Conservation (phyloP, 495 filamentous ascomycete species). For the Talaromyces thailandensis region DNA sequence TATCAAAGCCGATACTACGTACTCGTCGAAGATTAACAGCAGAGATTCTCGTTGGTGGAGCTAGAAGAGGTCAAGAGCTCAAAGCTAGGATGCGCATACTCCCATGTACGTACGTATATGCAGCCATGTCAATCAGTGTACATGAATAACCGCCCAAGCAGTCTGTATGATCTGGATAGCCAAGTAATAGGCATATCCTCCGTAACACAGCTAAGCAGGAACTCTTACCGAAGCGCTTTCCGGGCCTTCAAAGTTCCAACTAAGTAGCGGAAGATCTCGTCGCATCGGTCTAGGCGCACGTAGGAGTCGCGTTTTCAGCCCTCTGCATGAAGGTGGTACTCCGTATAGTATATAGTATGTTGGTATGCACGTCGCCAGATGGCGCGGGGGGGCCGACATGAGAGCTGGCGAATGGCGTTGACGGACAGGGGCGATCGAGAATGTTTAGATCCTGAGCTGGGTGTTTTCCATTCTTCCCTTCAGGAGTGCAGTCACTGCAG, state of each 20-base stretch:
- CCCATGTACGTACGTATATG: neutral
- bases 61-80: neutral
- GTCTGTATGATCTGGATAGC: neutral
- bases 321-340: neutral
- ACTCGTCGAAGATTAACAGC: neutral
- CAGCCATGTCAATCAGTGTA: no score
- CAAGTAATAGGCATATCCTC: neutral
- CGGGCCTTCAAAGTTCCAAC: neutral
- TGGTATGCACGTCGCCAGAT: neutral
- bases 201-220: neutral
- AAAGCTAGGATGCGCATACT: neutral
- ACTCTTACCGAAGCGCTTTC: neutral
- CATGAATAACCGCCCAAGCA: neutral
- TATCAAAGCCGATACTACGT: neutral
- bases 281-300: neutral
- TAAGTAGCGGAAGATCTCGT: neutral
- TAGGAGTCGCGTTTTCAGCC: neutral
- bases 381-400: neutral
- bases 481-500: no score
- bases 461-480: neutral
- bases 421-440: neutral
- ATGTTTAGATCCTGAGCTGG: neutral
- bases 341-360: no score
- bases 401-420: neutral
- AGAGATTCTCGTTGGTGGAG: neutral